Conservation (phyloP, 148 eudicot species). For the Persicaria maculosa region DNA sequence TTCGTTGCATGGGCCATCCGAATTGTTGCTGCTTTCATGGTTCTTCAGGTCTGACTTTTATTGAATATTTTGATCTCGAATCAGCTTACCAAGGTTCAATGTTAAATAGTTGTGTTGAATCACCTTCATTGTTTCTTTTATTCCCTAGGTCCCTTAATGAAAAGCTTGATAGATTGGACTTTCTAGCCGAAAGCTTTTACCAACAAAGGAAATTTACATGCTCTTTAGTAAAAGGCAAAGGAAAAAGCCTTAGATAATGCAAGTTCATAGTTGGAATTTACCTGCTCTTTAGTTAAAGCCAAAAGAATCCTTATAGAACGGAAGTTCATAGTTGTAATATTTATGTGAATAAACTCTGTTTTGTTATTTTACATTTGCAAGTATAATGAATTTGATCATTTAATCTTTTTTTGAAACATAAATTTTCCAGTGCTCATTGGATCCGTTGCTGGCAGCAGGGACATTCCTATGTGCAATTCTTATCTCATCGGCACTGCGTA, state of each 20-base stretch:
- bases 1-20: conserved; percentile 88
- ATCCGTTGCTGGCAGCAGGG: conserved; percentile 60
- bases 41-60: conserved; percentile 58
- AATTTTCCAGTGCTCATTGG: conserved; percentile 58
- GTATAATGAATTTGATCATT: neutral
- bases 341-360: neutral
- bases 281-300: neutral
- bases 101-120: neutral
- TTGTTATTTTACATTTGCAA: neutral
- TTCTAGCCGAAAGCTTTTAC: neutral
- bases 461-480: conserved; percentile 54
- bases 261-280: neutral
- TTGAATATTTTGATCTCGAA: neutral
- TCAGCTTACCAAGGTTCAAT: neutral
- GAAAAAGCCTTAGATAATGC: neutral
- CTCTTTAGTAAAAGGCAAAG: neutral
- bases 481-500: conserved; percentile 38
- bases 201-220: neutral
- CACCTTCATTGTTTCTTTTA: neutral
- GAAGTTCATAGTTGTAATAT: neutral
- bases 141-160: neutral
- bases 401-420: neutral
- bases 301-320: neutral
- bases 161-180: neutral
- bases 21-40: conserved; percentile 56